Evolutionary conservation across 768 basidiomycete species (phyloP).

Genomic region (Podaxis sp.): DNA sequence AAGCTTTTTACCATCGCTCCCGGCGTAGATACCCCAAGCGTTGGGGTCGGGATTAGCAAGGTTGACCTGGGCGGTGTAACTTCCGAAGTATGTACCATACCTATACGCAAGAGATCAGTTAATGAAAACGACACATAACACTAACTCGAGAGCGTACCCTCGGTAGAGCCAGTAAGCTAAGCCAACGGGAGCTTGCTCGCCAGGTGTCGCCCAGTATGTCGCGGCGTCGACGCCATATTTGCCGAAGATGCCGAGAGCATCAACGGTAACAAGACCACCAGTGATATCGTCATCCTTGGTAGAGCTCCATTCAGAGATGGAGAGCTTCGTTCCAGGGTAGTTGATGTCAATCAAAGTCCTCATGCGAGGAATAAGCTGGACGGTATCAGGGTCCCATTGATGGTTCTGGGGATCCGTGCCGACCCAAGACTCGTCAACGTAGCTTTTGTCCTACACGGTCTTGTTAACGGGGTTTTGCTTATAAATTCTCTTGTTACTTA

Average conservation of each 20-base stretch:
- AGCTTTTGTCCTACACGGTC: slow-evolving; percentile 37
- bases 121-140: background rate
- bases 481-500: slow-evolving; percentile 19
- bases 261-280: slow-evolving; percentile 52
- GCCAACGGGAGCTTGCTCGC: slow-evolving; percentile 47
- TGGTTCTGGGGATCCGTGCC: slow-evolving; percentile 43
- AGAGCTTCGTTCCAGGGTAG: slow-evolving; percentile 57
- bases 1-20: slow-evolving; percentile 37
- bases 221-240: slow-evolving; percentile 48
- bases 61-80: slow-evolving; percentile 43
- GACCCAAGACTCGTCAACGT: slow-evolving; percentile 57
- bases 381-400: slow-evolving; percentile 43
- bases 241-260: slow-evolving; percentile 53
- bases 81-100: slow-evolving; percentile 47
- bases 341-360: slow-evolving; percentile 44
- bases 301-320: slow-evolving; percentile 53
- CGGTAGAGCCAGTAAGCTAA: slow-evolving; percentile 57
- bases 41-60: slow-evolving; percentile 39
- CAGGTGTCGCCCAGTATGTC: slow-evolving; percentile 53
- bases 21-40: slow-evolving; percentile 47
- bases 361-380: slow-evolving; percentile 51
- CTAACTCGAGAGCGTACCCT: slow-evolving; percentile 35
- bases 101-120: slow-evolving; percentile 24
- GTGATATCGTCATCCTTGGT: slow-evolving; percentile 50
- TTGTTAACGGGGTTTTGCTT: background rate